phyloP scores from a whole-genome alignment of 192 early-diverging fungal genomes.

The Coemansia sp. region DNA sequence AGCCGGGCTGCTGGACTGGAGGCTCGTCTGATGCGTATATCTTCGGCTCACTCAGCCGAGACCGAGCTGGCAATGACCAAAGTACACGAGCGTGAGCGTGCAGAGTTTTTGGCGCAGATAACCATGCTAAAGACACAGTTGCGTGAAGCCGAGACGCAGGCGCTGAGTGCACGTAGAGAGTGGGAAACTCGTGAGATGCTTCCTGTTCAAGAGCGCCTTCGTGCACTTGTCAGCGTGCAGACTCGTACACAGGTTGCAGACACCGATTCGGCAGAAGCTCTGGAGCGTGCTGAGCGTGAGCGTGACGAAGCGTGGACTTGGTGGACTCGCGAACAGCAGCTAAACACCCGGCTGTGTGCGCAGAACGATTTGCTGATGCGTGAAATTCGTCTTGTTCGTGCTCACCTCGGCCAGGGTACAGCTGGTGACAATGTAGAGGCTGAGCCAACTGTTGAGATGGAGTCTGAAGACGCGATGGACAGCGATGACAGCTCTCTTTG shows the following conservation, averaged over 20 bases:
- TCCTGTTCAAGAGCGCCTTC: constrained; percentile 43
- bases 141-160: constrained; percentile 36
- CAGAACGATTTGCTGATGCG: constrained; percentile 52
- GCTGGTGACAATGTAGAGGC: background rate
- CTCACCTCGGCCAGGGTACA: background rate
- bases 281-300: constrained; percentile 24
- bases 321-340: constrained; percentile 49
- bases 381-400: constrained; percentile 26
- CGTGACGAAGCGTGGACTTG: constrained; percentile 38
- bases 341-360: constrained; percentile 38
- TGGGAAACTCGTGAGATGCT: constrained; percentile 51
- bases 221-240: constrained; percentile 15
- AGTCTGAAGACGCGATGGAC: constrained; percentile 6
- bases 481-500: constrained; percentile 43
- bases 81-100: constrained; percentile 41
- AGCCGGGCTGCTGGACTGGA: constrained; percentile 16
- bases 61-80: constrained; percentile 29
- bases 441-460: background rate
- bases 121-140: constrained; percentile 32
- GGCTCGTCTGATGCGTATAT: constrained; percentile 16
- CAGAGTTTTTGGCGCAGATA: constrained; percentile 38
- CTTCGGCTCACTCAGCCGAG: constrained; percentile 13
- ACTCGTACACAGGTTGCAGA: background rate
- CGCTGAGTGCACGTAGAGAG: constrained; percentile 22
- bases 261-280: background rate